phyloP scores from a whole-genome alignment of 352 stramenopile species.

The Pseudoperonospora humuli region DNA sequence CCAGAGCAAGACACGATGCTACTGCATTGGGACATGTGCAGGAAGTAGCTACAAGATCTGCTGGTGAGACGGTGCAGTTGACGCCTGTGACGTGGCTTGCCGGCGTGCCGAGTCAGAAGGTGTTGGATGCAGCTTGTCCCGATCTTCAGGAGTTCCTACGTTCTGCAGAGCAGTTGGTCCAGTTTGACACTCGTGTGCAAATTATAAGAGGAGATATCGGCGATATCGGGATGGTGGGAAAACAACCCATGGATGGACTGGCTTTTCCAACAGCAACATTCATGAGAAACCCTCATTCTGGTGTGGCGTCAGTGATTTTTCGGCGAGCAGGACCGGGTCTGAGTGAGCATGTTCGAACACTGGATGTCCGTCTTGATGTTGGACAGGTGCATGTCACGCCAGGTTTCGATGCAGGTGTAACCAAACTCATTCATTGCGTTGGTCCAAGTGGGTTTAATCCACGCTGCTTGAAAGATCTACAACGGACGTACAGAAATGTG shows the following conservation, averaged over 20 bases:
- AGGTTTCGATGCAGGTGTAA: slow-evolving; percentile 41
- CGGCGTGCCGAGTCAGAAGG: slow-evolving; percentile 13
- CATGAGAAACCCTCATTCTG: slow-evolving; percentile 23
- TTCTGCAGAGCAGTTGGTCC: slow-evolving; percentile 25
- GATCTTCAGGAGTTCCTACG: slow-evolving; percentile 24
- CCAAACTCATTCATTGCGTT: slow-evolving; percentile 52
- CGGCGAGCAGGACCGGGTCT: slow-evolving; percentile 20
- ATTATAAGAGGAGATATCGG: slow-evolving; percentile 39
- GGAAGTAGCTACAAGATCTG: neutral
- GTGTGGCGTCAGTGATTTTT: slow-evolving; percentile 24
- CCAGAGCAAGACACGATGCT: neutral
- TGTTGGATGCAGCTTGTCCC: slow-evolving; percentile 20
- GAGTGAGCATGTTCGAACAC: slow-evolving; percentile 13
- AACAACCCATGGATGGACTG: slow-evolving; percentile 23
- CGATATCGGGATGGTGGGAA: slow-evolving; percentile 20
- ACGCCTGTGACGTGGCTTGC: slow-evolving; percentile 6
- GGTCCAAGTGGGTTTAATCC: slow-evolving; percentile 31
- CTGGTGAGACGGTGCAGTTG: slow-evolving; percentile 1
- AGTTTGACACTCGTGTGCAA: slow-evolving; percentile 29
- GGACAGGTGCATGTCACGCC: slow-evolving; percentile 34
- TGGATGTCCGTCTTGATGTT: slow-evolving; percentile 16
- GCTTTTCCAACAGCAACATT: slow-evolving; percentile 24
- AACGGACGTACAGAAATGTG: slow-evolving; percentile 30
- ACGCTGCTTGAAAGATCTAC: slow-evolving; percentile 18
- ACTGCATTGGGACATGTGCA: neutral